Percentiles rank a stretch among this genome's conserved stretches.
phyloP scores from a whole-genome alignment of 352 stramenopile species.

The Phytophthora nicotianae region DNA sequence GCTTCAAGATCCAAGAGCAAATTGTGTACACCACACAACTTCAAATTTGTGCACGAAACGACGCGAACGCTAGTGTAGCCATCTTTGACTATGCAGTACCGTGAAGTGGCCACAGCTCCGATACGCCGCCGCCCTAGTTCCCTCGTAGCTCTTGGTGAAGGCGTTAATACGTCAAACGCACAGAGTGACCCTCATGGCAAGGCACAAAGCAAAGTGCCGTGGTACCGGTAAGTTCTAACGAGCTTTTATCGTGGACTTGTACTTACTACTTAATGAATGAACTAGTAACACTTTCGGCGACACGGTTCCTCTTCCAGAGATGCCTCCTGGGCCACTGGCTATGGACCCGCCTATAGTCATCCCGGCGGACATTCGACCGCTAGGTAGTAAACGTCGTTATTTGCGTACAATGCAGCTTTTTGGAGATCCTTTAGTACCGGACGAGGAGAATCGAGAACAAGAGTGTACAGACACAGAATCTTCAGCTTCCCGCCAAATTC shows the following conservation, averaged over 20 bases:
- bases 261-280: neutral
- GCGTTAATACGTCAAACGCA: neutral
- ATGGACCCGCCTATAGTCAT: constrained; percentile 66
- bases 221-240: constrained; percentile 57
- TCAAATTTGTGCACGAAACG: constrained; percentile 33
- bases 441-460: constrained; percentile 13
- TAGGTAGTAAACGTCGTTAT: constrained; percentile 52
- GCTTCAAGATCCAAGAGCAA: constrained; percentile 36
- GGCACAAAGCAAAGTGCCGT: constrained; percentile 50
- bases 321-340: constrained; percentile 44
- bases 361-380: constrained; percentile 53
- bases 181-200: constrained; percentile 5
- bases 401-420: constrained; percentile 71
- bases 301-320: constrained; percentile 34
- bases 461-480: constrained; percentile 1
- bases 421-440: constrained; percentile 20
- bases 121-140: constrained; percentile 15
- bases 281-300: constrained; percentile 73
- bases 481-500: neutral
- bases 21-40: constrained; percentile 24
- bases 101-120: constrained; percentile 4
- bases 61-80: constrained; percentile 26
- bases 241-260: neutral
- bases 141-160: constrained; percentile 14
- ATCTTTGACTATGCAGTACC: constrained; percentile 25